phyloP scores from a whole-genome alignment of 345 rosid genomes.

The Dipteronia dyeriana region DNA sequence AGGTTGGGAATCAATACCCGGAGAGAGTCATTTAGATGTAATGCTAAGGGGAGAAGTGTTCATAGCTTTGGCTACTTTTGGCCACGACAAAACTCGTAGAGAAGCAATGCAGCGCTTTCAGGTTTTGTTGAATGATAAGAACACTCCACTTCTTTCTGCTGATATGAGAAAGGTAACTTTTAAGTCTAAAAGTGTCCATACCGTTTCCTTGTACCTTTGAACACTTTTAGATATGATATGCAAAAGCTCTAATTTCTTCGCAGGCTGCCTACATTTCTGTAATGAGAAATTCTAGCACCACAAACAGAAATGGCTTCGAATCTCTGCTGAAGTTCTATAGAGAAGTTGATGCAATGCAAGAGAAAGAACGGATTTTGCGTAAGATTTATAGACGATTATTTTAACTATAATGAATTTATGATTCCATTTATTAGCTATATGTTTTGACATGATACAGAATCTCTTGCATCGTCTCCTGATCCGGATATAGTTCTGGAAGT shows the following conservation, averaged over 20 bases:
- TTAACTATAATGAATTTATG: background rate
- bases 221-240: background rate
- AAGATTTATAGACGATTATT: constrained; percentile 8
- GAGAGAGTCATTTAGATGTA: constrained; percentile 14
- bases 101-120: constrained; percentile 38
- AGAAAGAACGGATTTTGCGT: constrained; percentile 42
- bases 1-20: no score
- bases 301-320: constrained; percentile 36
- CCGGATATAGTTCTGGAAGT: constrained; percentile 31
- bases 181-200: background rate
- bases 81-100: constrained; percentile 25
- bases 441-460: background rate
- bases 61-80: constrained; percentile 35
- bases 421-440: background rate
- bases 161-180: constrained; percentile 38
- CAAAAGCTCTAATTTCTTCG: background rate
- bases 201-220: background rate
- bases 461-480: background rate
- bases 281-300: constrained; percentile 35
- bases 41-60: constrained; percentile 39
- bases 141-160: constrained; percentile 34
- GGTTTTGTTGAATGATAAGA: constrained; percentile 27
- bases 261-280: constrained; percentile 49
- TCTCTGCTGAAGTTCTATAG: constrained; percentile 41
- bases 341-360: constrained; percentile 46